Conservation (phyloP, 495 filamentous ascomycete species). For the Umbilicaria muhlenbergii region DNA sequence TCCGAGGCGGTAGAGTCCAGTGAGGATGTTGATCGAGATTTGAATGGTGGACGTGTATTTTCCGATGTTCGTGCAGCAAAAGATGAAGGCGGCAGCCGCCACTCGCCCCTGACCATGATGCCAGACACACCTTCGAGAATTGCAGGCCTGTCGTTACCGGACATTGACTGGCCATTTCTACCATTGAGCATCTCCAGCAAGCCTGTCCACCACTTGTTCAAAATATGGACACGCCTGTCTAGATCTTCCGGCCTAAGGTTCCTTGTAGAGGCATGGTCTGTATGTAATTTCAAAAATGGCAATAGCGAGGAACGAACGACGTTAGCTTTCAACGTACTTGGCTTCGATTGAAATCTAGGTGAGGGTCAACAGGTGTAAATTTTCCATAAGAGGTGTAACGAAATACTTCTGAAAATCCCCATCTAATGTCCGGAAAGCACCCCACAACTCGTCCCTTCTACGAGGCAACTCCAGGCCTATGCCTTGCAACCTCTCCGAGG, state of each 20-base stretch:
- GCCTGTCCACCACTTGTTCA: slow-evolving; percentile 94
- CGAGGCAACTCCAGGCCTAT: slow-evolving; percentile 24
- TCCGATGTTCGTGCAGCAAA: slow-evolving; percentile 41
- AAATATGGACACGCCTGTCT: slow-evolving; percentile 63
- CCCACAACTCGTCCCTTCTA: slow-evolving; percentile 82
- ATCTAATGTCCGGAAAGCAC: slow-evolving; percentile 65
- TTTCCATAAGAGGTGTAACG: background rate
- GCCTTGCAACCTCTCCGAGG: slow-evolving; percentile 21
- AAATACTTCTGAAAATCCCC: slow-evolving; percentile 62
- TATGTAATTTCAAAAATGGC: slow-evolving; percentile 67
- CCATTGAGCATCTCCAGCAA: slow-evolving; percentile 76
- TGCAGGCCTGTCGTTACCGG: slow-evolving; percentile 63
- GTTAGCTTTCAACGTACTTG: slow-evolving; percentile 61
- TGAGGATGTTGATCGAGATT: slow-evolving; percentile 36
- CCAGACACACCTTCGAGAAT: slow-evolving; percentile 68
- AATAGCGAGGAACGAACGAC: slow-evolving; percentile 64
- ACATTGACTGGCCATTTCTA: slow-evolving; percentile 52
- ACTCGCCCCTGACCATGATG: slow-evolving; percentile 88
- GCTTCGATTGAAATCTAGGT: slow-evolving; percentile 54
- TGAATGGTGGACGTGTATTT: slow-evolving; percentile 25
- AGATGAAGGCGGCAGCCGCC: slow-evolving; percentile 56
- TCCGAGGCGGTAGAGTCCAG: slow-evolving; percentile 50
- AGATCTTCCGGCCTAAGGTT: slow-evolving; percentile 65
- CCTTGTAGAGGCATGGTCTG: slow-evolving; percentile 52
- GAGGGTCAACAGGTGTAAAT: background rate